Conservation (phyloP, 129 eudicot genomes). For the carrot (Daucus carota) region DNA sequence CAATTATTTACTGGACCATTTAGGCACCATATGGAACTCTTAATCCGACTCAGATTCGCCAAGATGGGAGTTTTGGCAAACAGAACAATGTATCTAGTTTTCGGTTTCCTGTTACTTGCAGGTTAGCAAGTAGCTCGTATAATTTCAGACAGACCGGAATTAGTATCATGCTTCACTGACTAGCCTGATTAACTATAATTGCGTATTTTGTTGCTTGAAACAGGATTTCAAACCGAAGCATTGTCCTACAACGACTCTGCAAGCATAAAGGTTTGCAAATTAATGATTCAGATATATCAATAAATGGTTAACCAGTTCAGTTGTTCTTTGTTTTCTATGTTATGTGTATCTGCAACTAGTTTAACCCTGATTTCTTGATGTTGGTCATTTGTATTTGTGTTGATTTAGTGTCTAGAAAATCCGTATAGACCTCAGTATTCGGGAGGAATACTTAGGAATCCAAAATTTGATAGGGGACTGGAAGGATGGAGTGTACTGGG, state of each 20-base stretch:
- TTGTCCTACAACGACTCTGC: constrained; percentile 32
- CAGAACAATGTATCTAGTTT: not conserved
- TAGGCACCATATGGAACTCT: not conserved
- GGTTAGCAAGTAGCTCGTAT: not conserved
- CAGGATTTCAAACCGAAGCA: constrained; percentile 16
- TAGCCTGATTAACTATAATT: not conserved
- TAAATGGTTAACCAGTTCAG: not conserved
- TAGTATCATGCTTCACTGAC: not conserved
- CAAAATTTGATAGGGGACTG: constrained; percentile 18
- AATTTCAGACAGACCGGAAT: not conserved
- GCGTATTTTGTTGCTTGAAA: not conserved
- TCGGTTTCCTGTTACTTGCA: not conserved
- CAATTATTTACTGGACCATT: not conserved
- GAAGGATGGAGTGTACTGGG: constrained; percentile 27
- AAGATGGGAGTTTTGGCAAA: not conserved
- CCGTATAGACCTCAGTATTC: constrained; percentile 27
- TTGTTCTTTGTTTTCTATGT: not conserved
- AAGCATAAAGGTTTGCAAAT: constrained; percentile 22
- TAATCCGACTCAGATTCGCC: not conserved
- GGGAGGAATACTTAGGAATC: constrained; percentile 32
- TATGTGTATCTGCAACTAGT: no score
- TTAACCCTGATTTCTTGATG: not conserved
- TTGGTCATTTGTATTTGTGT: not conserved
- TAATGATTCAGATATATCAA: not conserved
- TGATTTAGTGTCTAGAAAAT: constrained; percentile 29